Evolutionary conservation across 352 stramenopile genomes (phyloP).

Genomic region (Globisporangium perplexum): DNA sequence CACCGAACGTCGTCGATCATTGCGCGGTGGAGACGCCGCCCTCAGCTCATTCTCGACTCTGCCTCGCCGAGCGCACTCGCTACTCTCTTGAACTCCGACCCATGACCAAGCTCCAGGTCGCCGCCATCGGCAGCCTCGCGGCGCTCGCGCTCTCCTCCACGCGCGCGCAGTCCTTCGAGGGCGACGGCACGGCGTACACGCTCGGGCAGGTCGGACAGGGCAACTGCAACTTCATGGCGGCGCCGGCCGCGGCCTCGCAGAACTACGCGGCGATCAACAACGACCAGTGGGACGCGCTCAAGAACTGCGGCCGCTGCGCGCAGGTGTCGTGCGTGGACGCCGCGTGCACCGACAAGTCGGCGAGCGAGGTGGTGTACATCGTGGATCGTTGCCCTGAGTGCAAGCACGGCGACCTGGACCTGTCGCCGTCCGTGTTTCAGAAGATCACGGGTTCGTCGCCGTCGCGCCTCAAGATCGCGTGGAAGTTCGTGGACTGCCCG

Average conservation of each 20-base stretch:
- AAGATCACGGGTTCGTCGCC: constrained; percentile 57
- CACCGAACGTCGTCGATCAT: not conserved
- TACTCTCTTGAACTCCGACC: not conserved
- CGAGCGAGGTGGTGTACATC: constrained; percentile 55
- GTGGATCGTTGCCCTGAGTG: constrained; percentile 73
- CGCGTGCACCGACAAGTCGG: constrained; percentile 39
- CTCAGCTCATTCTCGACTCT: too few relatives aligned
- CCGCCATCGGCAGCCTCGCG: not conserved
- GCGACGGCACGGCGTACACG: constrained; percentile 41
- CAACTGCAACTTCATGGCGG: constrained; percentile 54
- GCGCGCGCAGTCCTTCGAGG: constrained; percentile 16
- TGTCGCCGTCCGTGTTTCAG: constrained; percentile 64
- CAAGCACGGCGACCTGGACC: constrained; percentile 53
- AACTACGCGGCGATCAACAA: constrained; percentile 55
- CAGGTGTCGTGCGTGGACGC: constrained; percentile 52
- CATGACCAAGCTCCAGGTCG: constrained; percentile 3
- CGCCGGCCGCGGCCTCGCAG: constrained; percentile 15
- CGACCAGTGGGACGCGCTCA: constrained; percentile 32
- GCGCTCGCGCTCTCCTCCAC: not conserved
- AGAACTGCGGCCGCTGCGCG: constrained; percentile 35
- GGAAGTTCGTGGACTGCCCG: constrained; percentile 68
- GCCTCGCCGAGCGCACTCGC: not conserved
- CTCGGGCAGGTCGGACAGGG: constrained; percentile 23
- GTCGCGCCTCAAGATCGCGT: constrained; percentile 49
- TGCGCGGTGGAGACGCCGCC: too few relatives aligned